Base-by-base conservation (phyloP, 1,139 yeast genomes). In the Blastobotrys petasosporus region DNA sequence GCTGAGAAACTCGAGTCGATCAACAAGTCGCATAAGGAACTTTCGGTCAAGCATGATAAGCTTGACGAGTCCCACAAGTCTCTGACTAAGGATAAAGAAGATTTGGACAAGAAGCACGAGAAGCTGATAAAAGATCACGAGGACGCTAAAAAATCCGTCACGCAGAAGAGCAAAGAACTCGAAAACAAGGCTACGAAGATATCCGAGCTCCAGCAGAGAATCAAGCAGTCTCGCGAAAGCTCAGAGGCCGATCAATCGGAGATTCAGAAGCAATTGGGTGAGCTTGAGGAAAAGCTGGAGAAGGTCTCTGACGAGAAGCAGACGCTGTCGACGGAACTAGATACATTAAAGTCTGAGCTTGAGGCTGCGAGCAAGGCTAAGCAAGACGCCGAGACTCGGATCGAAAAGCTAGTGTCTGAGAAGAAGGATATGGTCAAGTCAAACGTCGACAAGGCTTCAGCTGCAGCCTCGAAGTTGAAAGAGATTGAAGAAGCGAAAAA, bases 171-270 rank as follows among this genome's bases (percentile, higher is more conserved):
- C 13, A 41, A 46, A 15, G 40, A 45, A 15, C 32, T 46, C 28
- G 41, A 45, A 37, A 16, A 37, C 15, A 39, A 41, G 16, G 35
- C 30, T 4, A 41, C 36, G n/a, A 37, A 48, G 34, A 25, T 42
- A 9, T 33, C 38, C 33, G 43, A 12, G 16, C 43, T n/a, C 30
- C 32, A 23, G 12, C 32, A 42, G 17, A 38, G 42, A 36, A 23
- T 38, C 11, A 32, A 44, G 25, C 32, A 61, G 11, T 34, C 50
- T 0, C 46, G 68, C 20, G 61, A 68, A 9, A 57, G 64, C 3
- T 67, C 66, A 42, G 39, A 69, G 42, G 66, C 70, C 1, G 70
- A 64, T 3, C 25, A 32, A 15, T 9, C 37, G 6, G 58, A 66
- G 1, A 44, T 67, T 9, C 69, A 70, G 1, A 53, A 48, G 8